A percentile compares a stretch with the other conserved stretches of the same genome.
Evolutionary conservation across 257 asterid species (phyloP).

Genomic region (Capsicum chinense): DNA sequence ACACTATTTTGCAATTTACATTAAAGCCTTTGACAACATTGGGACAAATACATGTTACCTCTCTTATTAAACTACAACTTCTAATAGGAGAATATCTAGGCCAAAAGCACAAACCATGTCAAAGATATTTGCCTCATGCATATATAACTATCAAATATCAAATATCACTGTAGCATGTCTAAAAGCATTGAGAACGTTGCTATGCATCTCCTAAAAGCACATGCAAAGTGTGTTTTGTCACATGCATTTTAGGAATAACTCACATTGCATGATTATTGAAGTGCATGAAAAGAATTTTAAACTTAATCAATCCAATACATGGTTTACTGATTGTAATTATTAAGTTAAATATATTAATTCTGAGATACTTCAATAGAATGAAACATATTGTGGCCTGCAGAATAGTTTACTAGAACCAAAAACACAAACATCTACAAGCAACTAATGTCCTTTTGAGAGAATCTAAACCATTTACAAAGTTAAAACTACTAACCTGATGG

Average conservation of each 20-base stretch:
- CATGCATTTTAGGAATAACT: neutral
- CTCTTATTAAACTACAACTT: no score
- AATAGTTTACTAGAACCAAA: neutral
- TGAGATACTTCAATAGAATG: neutral
- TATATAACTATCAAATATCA: no score
- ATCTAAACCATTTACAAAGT: slow-evolving; percentile 10
- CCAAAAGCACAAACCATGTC: no score
- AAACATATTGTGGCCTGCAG: neutral
- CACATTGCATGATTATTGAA: neutral
- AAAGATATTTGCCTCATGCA: no score
- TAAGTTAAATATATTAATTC: neutral
- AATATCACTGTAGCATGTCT: slow-evolving; percentile 50
- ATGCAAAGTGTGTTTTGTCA: neutral
- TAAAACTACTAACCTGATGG: slow-evolving; percentile 50
- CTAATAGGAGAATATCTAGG: no score
- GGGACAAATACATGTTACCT: no score
- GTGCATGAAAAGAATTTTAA: slow-evolving; percentile 4
- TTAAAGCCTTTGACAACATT: no score
- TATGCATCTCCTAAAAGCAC: neutral
- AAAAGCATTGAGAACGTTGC: neutral
- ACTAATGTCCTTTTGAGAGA: neutral
- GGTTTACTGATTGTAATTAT: neutral
- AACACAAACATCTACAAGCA: neutral
- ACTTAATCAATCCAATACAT: neutral
- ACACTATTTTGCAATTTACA: no score